These are phyloP conservation scores for Trichoderma reesei DNA, from an alignment of 495 filamentous ascomycete genomes.

Conservation along the genomic window DNA sequence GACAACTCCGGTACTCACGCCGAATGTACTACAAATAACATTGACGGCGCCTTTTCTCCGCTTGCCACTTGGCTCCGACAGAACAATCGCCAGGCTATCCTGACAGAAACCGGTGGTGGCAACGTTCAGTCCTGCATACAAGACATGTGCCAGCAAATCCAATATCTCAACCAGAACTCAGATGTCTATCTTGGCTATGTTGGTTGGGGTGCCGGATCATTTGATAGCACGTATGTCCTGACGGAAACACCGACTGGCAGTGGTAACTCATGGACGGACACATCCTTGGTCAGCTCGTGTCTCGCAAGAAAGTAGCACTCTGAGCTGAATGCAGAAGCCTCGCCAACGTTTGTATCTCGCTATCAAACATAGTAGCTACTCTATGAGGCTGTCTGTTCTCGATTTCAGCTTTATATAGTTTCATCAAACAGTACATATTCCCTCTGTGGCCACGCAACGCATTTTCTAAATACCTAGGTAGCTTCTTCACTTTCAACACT, in stretches of 20 bases:
- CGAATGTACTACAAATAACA: slow-evolving; percentile 39
- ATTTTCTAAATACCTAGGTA: too few relatives aligned
- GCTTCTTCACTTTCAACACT: too few relatives aligned
- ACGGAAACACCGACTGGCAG: slow-evolving; percentile 34
- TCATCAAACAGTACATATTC: too few relatives aligned
- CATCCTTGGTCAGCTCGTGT: slow-evolving; percentile 29
- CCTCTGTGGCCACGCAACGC: too few relatives aligned
- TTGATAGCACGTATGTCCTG: slow-evolving; percentile 35
- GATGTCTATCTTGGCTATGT: slow-evolving; percentile 44
- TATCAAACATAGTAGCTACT: too few relatives aligned
- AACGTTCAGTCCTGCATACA: slow-evolving; percentile 32
- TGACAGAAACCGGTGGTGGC: slow-evolving; percentile 44
- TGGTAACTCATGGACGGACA: slow-evolving; percentile 28
- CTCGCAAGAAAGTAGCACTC: slow-evolving; percentile 8
- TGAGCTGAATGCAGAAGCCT: too few relatives aligned
- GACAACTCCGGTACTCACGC: slow-evolving; percentile 45
- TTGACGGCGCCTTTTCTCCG: slow-evolving; percentile 33
- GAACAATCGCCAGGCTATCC: slow-evolving; percentile 39
- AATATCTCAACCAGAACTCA: slow-evolving; percentile 31
- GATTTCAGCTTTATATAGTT: too few relatives aligned
- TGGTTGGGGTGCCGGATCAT: slow-evolving; percentile 39
- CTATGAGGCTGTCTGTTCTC: too few relatives aligned
- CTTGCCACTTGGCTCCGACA: slow-evolving; percentile 37
- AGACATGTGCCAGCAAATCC: slow-evolving; percentile 28
- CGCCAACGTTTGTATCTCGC: too few relatives aligned